Evolutionary conservation across 306 rosid species (phyloP).

Genomic region (Hylodesmum podocarpum): DNA sequence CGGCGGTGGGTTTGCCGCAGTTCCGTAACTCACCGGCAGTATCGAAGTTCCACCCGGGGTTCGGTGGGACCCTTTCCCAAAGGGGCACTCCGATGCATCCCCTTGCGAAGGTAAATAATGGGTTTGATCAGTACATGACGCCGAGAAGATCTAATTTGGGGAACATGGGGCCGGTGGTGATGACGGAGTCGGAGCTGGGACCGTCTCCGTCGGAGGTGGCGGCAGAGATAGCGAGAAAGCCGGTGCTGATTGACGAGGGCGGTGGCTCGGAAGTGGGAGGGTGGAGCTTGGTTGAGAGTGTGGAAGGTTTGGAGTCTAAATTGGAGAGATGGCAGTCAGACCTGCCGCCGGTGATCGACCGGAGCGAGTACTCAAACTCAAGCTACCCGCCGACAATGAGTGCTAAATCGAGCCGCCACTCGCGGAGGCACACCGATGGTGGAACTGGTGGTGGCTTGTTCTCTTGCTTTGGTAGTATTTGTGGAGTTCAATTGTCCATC

Average conservation of each 20-base stretch:
- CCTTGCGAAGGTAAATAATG: conserved; percentile 15
- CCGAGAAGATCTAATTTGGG: conserved; percentile 58
- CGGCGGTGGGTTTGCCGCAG: not conserved
- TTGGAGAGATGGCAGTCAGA: conserved; percentile 79
- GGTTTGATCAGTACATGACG: conserved; percentile 50
- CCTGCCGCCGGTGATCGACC: conserved; percentile 71
- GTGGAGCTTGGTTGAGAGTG: conserved; percentile 69
- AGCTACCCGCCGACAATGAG: conserved; percentile 34
- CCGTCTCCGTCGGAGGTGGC: conserved; percentile 95
- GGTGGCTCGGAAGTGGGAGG: conserved; percentile 62
- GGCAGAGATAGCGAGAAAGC: conserved; percentile 52
- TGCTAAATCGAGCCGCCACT: conserved; percentile 18
- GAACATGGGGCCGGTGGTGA: conserved; percentile 2
- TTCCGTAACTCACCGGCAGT: conserved; percentile 16
- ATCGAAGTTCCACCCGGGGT: conserved; percentile 28
- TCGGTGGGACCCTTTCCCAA: not conserved
- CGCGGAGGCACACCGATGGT: conserved; percentile 52
- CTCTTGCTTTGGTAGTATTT: conserved; percentile 83
- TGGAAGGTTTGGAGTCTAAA: conserved; percentile 76
- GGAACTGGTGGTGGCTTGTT: conserved; percentile 53
- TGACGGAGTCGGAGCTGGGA: conserved; percentile 84
- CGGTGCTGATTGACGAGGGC: conserved; percentile 35
- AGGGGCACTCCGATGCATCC: conserved; percentile 33
- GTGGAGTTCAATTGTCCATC: conserved; percentile 69
- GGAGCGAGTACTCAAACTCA: conserved; percentile 39